These are phyloP conservation scores for Cyamopsis tetragonoloba DNA, from an alignment of 306 rosid genomes.

Conservation along the genomic window DNA sequence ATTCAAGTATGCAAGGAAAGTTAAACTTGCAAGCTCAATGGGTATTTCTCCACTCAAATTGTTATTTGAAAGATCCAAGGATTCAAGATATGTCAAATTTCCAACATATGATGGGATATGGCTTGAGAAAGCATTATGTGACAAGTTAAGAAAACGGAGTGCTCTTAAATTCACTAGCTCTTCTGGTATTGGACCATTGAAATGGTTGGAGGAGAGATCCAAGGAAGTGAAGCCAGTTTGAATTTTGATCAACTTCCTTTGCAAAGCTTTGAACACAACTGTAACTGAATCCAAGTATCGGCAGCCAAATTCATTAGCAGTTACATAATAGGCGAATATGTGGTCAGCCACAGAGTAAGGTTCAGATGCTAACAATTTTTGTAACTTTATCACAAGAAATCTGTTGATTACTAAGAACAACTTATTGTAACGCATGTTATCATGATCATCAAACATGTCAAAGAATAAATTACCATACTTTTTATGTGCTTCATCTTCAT, in stretches of 20 bases:
- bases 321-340: too few species aligned
- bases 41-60: constrained; percentile 27
- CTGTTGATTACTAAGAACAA: too few species aligned
- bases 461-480: too few species aligned
- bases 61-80: constrained; percentile 39
- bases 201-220: constrained; percentile 37
- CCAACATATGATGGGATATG: constrained; percentile 25
- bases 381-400: too few species aligned
- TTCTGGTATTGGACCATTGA: constrained; percentile 37
- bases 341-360: too few species aligned
- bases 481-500: too few species aligned
- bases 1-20: constrained; percentile 24
- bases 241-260: constrained; percentile 11
- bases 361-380: too few species aligned
- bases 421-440: too few species aligned
- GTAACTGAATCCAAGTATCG: constrained; percentile 20
- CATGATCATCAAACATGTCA: too few species aligned
- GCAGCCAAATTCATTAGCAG: too few species aligned
- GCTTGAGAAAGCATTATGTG: constrained; percentile 31
- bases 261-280: constrained; percentile 13
- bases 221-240: constrained; percentile 7
- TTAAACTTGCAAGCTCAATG: not conserved
- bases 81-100: constrained; percentile 22
- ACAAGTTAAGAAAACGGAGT: constrained; percentile 24
- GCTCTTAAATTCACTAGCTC: constrained; percentile 17